Base-by-base conservation (phyloP, 2,329 filamentous ascomycete species). In the Xylariaceae sp. region DNA sequence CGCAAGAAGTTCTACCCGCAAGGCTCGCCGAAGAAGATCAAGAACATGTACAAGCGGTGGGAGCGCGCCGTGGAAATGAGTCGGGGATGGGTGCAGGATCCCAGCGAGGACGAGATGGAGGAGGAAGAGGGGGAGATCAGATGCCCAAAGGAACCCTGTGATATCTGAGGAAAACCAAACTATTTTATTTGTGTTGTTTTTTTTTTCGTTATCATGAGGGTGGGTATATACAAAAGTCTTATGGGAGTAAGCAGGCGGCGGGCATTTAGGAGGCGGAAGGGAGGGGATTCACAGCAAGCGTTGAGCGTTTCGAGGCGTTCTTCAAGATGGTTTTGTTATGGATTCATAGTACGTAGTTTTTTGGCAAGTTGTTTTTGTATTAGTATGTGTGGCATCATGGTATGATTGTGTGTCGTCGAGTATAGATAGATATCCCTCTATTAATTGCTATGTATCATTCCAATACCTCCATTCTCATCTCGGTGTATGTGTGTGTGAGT, bases 1-100 rank as follows among this genome's bases (percentile, higher is more conserved):
- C 82, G 87, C 56, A 88, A 81, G 62, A 80, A 84, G 15, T 96
- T 96, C 71, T 76, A 82, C 67, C 89, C 90, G 0, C 76, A 83
- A 63, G 83, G 90, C 59, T 77, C 79, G 53, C 71, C 68, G 35
- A 70, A 73, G 56, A 68, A 71, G 56, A 73, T 74, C 35, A 72
- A 74, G 55, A 75, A 75, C 59, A 76, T 79, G 73, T 82, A 82
- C 63, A 74, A 67, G 52, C 79, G 78, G 66, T 85, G 82, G 82
- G 76, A 81, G 65, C 78, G 81, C 66, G 82, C 82, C 8, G 82
- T 85, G 0, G 76, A 84, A 65, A 85, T 85, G 82, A 82, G 80
- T 67, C 74, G 77, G 60, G 81, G 81, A 4, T 83, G 81, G 81
- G 74, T 81, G 49, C 73, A 68, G 51, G 74, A 75, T 10, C 58